Evolutionary conservation across 2,329 filamentous ascomycete genomes (phyloP).

Genomic region (Clarireedia homoeocarpa): DNA sequence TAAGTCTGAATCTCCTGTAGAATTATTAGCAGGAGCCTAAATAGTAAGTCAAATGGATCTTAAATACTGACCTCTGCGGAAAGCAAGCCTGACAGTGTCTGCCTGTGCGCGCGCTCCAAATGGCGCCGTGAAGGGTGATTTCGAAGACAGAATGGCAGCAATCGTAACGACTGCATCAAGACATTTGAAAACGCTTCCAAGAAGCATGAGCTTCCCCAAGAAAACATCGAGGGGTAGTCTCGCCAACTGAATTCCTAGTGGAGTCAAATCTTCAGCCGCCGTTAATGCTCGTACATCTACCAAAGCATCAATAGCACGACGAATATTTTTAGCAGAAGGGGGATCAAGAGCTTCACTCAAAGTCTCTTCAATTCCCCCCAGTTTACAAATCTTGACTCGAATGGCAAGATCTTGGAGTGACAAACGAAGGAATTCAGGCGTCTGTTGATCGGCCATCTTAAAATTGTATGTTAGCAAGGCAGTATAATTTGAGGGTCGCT

Average conservation of each 20-base stretch:
- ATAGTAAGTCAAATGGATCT: neutral
- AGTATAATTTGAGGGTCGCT: neutral
- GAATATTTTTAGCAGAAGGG: constrained; percentile 85
- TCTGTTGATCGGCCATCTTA: constrained; percentile 80
- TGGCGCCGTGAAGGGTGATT: constrained; percentile 84
- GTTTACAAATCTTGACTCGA: constrained; percentile 93
- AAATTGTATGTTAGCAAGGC: neutral
- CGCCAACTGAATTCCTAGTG: constrained; percentile 78
- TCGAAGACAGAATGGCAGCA: constrained; percentile 87
- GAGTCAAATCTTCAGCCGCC: constrained; percentile 70
- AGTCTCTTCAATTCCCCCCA: constrained; percentile 88
- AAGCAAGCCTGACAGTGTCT: constrained; percentile 68
- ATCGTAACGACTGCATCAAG: constrained; percentile 87
- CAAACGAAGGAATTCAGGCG: constrained; percentile 88
- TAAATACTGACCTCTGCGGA: constrained; percentile 52
- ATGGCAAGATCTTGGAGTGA: constrained; percentile 93
- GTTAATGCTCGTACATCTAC: constrained; percentile 90
- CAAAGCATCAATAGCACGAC: constrained; percentile 83
- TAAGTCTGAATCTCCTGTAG: constrained; percentile 76
- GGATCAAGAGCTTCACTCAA: constrained; percentile 82
- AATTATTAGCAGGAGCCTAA: constrained; percentile 46
- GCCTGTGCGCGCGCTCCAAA: constrained; percentile 79
- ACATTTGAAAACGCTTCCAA: constrained; percentile 81
- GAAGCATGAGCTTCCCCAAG: constrained; percentile 83
- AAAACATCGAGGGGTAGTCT: constrained; percentile 89